These are phyloP conservation scores for Aristolochia contorta DNA, from an alignment of 164 flowering plant genomes.

Conservation along the genomic window DNA sequence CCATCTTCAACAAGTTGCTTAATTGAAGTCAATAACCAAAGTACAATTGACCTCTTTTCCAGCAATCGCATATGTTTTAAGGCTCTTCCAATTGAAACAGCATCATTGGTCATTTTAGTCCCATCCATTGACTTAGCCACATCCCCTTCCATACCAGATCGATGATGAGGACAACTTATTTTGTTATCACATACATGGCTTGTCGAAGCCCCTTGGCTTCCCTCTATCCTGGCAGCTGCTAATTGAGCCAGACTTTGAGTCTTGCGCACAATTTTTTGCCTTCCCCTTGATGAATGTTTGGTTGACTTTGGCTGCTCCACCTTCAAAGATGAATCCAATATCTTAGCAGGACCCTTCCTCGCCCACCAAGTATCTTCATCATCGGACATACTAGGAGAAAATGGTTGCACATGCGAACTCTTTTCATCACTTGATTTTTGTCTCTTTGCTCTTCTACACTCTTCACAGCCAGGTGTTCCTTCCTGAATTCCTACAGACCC, in stretches of 20 bases:
- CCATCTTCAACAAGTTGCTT: constrained; percentile 62
- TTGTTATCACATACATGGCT: constrained; percentile 90
- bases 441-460: constrained; percentile 67
- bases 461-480: constrained; percentile 88
- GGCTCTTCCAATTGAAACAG: constrained; percentile 58
- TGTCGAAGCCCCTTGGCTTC: constrained; percentile 97
- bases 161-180: constrained; percentile 71
- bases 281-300: constrained; percentile 59
- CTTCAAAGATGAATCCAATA: constrained; percentile 41
- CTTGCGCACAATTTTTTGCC: constrained; percentile 79
- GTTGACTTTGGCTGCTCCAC: constrained; percentile 67
- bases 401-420: constrained; percentile 31
- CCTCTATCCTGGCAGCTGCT: constrained; percentile 83
- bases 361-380: constrained; percentile 93
- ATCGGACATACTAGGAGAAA: constrained; percentile 43
- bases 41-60: constrained; percentile 50
- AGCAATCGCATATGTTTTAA: constrained; percentile 51
- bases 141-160: constrained; percentile 52
- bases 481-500: constrained; percentile 35
- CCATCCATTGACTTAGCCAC: constrained; percentile 37
- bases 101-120: constrained; percentile 25
- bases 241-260: constrained; percentile 89
- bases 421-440: constrained; percentile 64
- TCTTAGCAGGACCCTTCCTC: constrained; percentile 51
- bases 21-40: constrained; percentile 58